Conservation (phyloP, 148 eudicot genomes). For the Selenicereus undatus region DNA sequence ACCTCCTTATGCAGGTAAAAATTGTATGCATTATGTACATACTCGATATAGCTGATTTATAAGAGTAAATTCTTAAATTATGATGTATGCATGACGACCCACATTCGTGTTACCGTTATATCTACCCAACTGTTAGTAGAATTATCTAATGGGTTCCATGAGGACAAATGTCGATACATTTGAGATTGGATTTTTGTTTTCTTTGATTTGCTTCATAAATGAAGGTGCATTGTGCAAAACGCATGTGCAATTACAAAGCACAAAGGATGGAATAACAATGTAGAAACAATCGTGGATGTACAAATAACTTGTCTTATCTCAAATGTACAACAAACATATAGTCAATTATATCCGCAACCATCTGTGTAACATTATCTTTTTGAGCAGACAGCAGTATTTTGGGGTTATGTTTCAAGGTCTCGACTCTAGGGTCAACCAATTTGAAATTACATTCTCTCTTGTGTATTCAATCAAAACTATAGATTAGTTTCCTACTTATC, state of each 20-base stretch:
- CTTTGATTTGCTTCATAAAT: not conserved
- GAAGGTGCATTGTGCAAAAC: not conserved
- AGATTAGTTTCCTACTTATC: not conserved
- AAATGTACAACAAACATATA: constrained; percentile 19
- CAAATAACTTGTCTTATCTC: constrained; percentile 28
- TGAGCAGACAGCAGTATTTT: not conserved
- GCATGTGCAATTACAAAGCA: not conserved
- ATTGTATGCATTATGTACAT: not conserved
- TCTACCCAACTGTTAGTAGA: no score
- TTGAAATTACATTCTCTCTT: not conserved
- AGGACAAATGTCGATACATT: no score
- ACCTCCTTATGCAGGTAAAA: not conserved
- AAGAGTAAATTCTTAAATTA: not conserved
- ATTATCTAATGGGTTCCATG: no score
- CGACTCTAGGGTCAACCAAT: not conserved
- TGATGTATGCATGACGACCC: no score
- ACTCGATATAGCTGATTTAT: not conserved
- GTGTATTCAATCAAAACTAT: not conserved
- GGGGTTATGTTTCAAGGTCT: not conserved
- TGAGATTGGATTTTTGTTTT: not conserved
- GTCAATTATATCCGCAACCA: not conserved
- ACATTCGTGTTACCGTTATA: no score
- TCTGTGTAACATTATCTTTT: constrained; percentile 20
- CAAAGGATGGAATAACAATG: constrained; percentile 6
- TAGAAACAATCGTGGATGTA: constrained; percentile 14